A percentile compares a stretch with the other conserved stretches of the same genome.
Conservation (phyloP, 1,284 basidiomycete genomes). For the Sanghuangporus weigelae region DNA sequence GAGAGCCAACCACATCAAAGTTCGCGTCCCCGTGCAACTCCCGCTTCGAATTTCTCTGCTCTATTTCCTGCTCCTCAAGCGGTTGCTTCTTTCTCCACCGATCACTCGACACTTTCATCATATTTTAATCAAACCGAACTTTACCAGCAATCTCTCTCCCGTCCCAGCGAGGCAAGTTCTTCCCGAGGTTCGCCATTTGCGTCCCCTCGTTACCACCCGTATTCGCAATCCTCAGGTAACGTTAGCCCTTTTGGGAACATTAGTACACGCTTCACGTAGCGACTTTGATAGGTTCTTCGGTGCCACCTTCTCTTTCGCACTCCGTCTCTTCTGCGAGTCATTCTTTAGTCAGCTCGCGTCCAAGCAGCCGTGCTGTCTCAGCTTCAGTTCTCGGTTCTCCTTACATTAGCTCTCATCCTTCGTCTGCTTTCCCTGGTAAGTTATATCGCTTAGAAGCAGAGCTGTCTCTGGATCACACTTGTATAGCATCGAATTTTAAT, state of each 20-base stretch:
- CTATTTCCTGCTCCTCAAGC: slow-evolving; percentile 15
- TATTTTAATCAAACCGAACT: not conserved
- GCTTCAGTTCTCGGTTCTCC: slow-evolving; percentile 2
- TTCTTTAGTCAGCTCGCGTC: slow-evolving; percentile 5
- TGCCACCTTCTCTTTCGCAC: slow-evolving; percentile 10
- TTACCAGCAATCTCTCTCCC: not conserved
- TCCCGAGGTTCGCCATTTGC: not conserved
- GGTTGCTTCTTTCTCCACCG: slow-evolving; percentile 10
- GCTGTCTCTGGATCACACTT: not conserved
- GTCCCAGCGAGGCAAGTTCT: slow-evolving; percentile 5
- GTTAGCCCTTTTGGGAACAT: not conserved
- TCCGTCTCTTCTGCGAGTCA: slow-evolving; percentile 1
- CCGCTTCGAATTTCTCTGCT: slow-evolving; percentile 12
- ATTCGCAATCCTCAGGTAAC: not conserved
- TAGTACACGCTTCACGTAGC: not conserved
- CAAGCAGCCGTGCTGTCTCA: slow-evolving; percentile 10
- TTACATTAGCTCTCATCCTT: not conserved
- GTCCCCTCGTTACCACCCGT: slow-evolving; percentile 5
- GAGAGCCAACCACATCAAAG: not conserved
- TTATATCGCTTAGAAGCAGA: not conserved
- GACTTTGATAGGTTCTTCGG: slow-evolving; percentile 9
- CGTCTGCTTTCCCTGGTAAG: not conserved
- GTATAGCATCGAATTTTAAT: not conserved
- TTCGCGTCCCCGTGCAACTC: not conserved
- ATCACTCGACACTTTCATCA: not conserved